These are phyloP conservation scores for Syncephalastrum racemosum DNA, from an alignment of 371 early-diverging fungal species.

Conservation along the genomic window DNA sequence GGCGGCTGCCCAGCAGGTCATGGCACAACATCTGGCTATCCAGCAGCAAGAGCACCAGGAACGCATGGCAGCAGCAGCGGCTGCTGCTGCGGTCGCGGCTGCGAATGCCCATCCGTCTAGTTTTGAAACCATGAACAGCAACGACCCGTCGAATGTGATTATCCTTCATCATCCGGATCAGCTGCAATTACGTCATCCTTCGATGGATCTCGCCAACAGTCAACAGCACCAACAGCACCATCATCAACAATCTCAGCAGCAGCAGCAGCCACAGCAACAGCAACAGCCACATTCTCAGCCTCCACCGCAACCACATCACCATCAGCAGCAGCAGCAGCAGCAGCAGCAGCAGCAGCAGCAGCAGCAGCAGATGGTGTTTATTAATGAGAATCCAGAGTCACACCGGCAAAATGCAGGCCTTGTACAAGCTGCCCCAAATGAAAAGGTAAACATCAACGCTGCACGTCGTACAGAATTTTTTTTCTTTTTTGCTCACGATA, in stretches of 20 bases:
- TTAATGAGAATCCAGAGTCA: conserved; percentile 3
- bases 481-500: no score
- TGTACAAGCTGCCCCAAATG: conserved; percentile 8
- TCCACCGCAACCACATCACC: neutral
- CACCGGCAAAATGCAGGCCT: conserved; percentile 6
- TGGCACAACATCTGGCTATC: conserved; percentile 18
- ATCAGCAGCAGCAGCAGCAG: neutral
- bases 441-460: conserved; percentile 11
- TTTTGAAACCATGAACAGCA: neutral
- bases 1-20: conserved; percentile 17
- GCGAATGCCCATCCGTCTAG: neutral
- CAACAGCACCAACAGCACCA: no score
- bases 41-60: conserved; percentile 13
- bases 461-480: conserved; percentile 2
- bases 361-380: conserved; percentile 8
- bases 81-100: neutral
- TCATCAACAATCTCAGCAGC: no score
- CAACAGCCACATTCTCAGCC: neutral
- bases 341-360: conserved; percentile 5
- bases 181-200: conserved; percentile 9
- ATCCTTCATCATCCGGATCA: conserved; percentile 16
- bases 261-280: conserved; percentile 4
- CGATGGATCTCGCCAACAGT: no score
- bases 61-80: neutral
- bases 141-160: conserved; percentile 10